Base-by-base conservation (phyloP, 208 protist species). In the Trypanosoma melophagium region DNA sequence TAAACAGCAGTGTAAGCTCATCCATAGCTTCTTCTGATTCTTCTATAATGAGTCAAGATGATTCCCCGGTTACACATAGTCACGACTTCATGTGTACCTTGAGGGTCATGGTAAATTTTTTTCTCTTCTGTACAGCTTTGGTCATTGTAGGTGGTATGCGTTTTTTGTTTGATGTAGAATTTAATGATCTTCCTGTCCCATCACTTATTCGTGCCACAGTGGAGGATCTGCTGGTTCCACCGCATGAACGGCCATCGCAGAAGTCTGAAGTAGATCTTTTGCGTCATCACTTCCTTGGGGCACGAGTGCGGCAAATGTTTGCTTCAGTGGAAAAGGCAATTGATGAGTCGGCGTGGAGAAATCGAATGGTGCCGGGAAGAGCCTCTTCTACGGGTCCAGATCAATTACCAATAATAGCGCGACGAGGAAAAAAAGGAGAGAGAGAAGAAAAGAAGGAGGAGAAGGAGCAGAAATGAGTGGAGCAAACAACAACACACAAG, bases 171-270 rank as follows among this genome's bases (percentile, higher is more conserved):
- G 66, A 69, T 52, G 52, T 79, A 22, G 66, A 85, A 58, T 69
- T 86, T 24, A 75, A 64, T 52, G 72, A 80, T 28, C 71, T 87
- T 14, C 85, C 85, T 5, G 42, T 86, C 41, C 81, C 81, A 14
- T 44, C 66, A n/a, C 50, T 47, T 41, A n/a, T 87, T 24, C 75
- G 66, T 16, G n/a, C 40, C 35, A 62, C 55, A 47, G 35, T 91
- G 41, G 64, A 81, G 21, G 66, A 76, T 53, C 49, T 87, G 42
- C 67, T 90, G 7, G 41, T 60, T 14, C 76, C 79, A 31, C 81
- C 76, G 21, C 50, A 77, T 42, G 65, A 69, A 41, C 55, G 72
- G n/a, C 59, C 21, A 7, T 65, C 52, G 3, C 38, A 65, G 8
- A 16, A 31, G 3, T 58, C 41, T 22, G 54, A 58, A 31, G 17